These are phyloP conservation scores for Thinopyrum elongatum DNA, from an alignment of 176 grass and related monocot species.

Conservation along the genomic window DNA sequence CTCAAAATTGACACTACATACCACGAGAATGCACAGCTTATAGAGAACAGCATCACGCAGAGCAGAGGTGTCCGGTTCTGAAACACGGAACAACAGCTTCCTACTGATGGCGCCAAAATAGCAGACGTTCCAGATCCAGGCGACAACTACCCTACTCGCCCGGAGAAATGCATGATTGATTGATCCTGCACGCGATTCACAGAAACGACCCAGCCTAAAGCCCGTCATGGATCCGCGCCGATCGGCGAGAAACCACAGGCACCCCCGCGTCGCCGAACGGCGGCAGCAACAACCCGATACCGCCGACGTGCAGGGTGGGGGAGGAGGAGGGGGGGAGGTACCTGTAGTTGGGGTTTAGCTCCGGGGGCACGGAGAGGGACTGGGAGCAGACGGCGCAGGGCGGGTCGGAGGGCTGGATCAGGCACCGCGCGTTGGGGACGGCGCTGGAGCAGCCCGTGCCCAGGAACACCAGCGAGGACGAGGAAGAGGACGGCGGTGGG, in stretches of 20 bases:
- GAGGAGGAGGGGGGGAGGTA: not conserved
- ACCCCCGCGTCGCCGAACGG: not conserved
- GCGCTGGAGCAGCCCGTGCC: conserved; percentile 91
- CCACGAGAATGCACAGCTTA: not conserved
- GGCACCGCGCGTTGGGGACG: conserved; percentile 87
- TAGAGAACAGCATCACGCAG: not conserved
- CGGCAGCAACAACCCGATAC: not conserved
- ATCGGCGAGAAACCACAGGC: not conserved
- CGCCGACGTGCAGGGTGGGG: not conserved
- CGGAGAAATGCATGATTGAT: not conserved
- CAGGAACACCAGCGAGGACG: conserved; percentile 81
- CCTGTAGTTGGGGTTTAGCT: conserved; percentile 93
- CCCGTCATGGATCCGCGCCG: conserved; percentile 7
- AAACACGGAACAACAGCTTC: not conserved
- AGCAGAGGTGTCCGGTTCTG: not conserved
- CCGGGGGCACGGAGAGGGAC: conserved; percentile 72
- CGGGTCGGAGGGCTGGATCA: conserved; percentile 81
- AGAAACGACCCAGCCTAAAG: not conserved
- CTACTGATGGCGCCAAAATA: not conserved
- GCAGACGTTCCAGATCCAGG: not conserved
- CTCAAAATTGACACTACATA: not conserved
- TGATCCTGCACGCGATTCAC: not conserved
- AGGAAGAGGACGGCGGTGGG: conserved; percentile 31
- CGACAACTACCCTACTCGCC: not conserved
- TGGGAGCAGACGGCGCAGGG: conserved; percentile 86